Evolutionary conservation across 805 yeast species (phyloP).

Genomic region (Ogataea siamensis): DNA sequence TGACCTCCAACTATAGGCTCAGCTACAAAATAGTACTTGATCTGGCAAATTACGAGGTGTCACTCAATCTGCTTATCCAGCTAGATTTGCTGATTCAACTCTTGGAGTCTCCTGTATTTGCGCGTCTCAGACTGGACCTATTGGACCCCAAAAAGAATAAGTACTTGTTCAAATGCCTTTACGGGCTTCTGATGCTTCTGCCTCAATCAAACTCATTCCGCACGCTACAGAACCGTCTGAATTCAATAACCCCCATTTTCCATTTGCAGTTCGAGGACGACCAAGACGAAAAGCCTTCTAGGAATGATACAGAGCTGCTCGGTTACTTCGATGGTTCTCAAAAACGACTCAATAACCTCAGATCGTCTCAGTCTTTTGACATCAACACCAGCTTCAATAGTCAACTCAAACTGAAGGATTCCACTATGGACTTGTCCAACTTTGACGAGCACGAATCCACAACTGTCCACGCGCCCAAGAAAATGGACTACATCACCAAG

Average conservation of each 20-base stretch:
- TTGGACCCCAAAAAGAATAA: constrained; percentile 83
- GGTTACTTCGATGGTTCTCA: constrained; percentile 51
- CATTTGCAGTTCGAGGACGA: constrained; percentile 28
- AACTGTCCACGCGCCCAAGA: constrained; percentile 18
- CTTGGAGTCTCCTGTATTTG: constrained; percentile 89
- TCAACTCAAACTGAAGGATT: constrained; percentile 15
- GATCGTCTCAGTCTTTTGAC: constrained; percentile 9
- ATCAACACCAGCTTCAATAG: constrained; percentile 15
- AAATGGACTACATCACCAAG: constrained; percentile 24
- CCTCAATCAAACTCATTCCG: constrained; percentile 92
- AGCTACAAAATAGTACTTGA: constrained; percentile 79
- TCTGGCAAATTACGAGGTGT: constrained; percentile 79
- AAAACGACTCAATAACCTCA: constrained; percentile 29
- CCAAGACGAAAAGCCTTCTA: constrained; percentile 25
- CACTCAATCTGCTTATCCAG: constrained; percentile 77
- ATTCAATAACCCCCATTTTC: constrained; percentile 47
- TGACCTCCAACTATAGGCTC: constrained; percentile 85
- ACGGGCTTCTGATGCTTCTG: constrained; percentile 87
- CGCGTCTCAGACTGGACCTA: constrained; percentile 81
- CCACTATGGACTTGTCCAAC: constrained; percentile 15
- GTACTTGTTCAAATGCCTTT: constrained; percentile 78
- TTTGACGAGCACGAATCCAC: constrained; percentile 18
- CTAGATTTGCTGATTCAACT: constrained; percentile 86
- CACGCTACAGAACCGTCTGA: constrained; percentile 74
- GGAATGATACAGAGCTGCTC: constrained; percentile 35